Percentiles rank a stretch among this genome's conserved stretches.
These are phyloP conservation scores for Saraca asoca DNA, from an alignment of 331 rosid genomes.

Conservation along the genomic window DNA sequence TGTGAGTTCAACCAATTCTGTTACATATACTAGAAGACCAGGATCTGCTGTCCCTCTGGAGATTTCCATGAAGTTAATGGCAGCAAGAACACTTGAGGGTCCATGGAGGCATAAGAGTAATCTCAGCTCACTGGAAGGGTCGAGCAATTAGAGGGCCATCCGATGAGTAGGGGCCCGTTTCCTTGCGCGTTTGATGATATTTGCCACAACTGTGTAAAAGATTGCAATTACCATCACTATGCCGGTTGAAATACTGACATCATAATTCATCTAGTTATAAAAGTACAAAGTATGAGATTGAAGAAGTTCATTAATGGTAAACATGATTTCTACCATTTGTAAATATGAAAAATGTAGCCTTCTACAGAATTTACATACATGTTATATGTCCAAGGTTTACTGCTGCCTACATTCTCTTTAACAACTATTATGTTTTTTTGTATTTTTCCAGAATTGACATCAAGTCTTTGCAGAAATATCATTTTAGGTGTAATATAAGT, in stretches of 20 bases:
- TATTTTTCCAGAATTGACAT: too few relatives aligned
- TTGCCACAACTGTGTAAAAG: conserved; percentile 73
- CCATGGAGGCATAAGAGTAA: conserved; percentile 76
- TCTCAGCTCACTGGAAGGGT: conserved; percentile 65
- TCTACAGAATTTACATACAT: neutral
- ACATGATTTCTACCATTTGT: neutral
- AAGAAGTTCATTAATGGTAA: neutral
- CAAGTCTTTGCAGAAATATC: too few relatives aligned
- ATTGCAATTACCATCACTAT: conserved; percentile 53
- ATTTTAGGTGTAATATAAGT: too few relatives aligned
- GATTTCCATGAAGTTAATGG: conserved; percentile 81
- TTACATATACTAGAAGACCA: conserved; percentile 66
- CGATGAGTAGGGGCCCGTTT: conserved; percentile 64
- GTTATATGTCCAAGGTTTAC: neutral
- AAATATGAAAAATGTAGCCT: neutral
- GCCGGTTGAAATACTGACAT: conserved; percentile 45
- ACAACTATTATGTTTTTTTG: too few relatives aligned
- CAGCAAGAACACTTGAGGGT: conserved; percentile 50
- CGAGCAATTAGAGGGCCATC: conserved; percentile 75
- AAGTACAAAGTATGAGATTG: conserved; percentile 27
- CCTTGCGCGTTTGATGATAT: conserved; percentile 77
- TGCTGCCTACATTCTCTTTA: neutral
- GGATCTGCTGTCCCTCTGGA: conserved; percentile 66
- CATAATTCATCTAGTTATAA: conserved; percentile 46
- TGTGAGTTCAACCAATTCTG: conserved; percentile 86